These are phyloP conservation scores for Xenosphaeropsis pyriputrescens DNA, from an alignment of 2,329 filamentous ascomycete genomes.

Conservation along the genomic window DNA sequence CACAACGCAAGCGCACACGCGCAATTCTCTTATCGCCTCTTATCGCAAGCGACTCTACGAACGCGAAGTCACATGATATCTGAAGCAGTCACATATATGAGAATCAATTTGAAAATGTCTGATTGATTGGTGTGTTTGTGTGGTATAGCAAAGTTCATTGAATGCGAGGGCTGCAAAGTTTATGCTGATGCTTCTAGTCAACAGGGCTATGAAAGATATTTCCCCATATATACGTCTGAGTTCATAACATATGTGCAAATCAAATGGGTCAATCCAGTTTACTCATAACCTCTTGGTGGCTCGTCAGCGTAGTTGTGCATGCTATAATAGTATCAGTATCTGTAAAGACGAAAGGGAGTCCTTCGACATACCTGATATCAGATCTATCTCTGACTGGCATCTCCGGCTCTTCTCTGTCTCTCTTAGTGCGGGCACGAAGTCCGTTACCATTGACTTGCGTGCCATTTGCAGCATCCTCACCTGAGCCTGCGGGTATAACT, in stretches of 20 bases:
- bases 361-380: conserved; percentile 16
- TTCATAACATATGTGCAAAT: not conserved
- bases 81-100: no score
- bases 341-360: conserved; percentile 2
- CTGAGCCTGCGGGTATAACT: conserved; percentile 28
- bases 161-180: no score
- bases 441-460: conserved; percentile 6
- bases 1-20: no score
- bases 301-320: conserved; percentile 15
- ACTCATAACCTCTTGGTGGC: conserved; percentile 13
- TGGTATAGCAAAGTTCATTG: no score
- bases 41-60: no score
- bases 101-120: no score
- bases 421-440: conserved; percentile 11
- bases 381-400: conserved; percentile 18
- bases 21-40: no score
- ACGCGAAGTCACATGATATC: no score
- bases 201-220: not conserved
- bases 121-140: no score
- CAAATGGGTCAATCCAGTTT: not conserved
- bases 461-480: conserved; percentile 3
- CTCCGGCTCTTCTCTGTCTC: conserved; percentile 12
- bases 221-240: no score
- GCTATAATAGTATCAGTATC: conserved; percentile 6
- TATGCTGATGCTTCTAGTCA: not conserved